phyloP scores from a whole-genome alignment of 2,329 filamentous ascomycete genomes.

The Aspergillus proliferans region DNA sequence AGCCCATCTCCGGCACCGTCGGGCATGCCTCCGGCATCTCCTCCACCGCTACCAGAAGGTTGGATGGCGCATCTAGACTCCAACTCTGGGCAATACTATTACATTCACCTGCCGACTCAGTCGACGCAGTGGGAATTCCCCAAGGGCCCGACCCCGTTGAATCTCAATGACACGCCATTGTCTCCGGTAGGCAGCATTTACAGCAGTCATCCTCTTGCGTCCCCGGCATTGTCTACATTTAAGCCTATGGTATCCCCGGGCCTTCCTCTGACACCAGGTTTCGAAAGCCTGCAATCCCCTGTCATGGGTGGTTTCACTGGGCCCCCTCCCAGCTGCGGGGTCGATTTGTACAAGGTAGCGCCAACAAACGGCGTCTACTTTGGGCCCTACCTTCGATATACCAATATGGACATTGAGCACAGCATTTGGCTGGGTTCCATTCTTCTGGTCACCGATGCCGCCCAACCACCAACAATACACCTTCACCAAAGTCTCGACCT shows the following conservation, averaged over 20 bases:
- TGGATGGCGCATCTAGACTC: conserved; percentile 97
- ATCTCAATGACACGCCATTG: conserved; percentile 72
- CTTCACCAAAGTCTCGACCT: conserved; percentile 85
- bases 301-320: conserved; percentile 76
- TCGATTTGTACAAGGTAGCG: conserved; percentile 88
- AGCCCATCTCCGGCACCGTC: conserved; percentile 32
- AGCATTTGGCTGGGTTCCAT: conserved; percentile 92
- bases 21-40: conserved; percentile 64
- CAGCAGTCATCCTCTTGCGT: conserved; percentile 61
- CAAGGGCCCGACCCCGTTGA: conserved; percentile 85
- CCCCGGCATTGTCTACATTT: conserved; percentile 57
- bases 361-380: conserved; percentile 98
- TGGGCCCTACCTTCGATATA: conserved; percentile 89
- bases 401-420: conserved; percentile 92
- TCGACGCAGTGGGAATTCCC: conserved; percentile 99
- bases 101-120: conserved; percentile 91
- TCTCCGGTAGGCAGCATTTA: conserved; percentile 76
- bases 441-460: conserved; percentile 81
- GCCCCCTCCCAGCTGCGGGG: conserved; percentile 78
- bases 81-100: conserved; percentile 96
- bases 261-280: conserved; percentile 74
- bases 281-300: conserved; percentile 75
- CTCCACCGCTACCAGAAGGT: conserved; percentile 88
- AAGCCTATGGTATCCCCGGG: conserved; percentile 69
- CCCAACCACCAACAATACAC: conserved; percentile 92